Evolutionary conservation across 345 rosid species (phyloP), one percentile per base, ranked within the genome.

Genomic region (Hibiscus mutabilis): DNA sequence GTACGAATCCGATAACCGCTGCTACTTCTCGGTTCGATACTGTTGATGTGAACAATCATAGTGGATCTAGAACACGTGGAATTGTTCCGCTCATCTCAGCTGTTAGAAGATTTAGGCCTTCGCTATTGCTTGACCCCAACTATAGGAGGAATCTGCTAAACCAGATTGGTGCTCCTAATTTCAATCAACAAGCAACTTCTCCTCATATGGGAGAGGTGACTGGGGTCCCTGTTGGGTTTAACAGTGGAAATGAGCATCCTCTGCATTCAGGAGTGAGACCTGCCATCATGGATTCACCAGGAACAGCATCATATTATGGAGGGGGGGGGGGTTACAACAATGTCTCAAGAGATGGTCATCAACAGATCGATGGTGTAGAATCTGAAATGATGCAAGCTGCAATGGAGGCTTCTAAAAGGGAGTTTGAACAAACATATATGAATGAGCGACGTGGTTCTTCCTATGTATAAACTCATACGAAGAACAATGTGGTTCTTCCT

Each of bases 321-420:
- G 71, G 51, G 8, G 80, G 51, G 8, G 80, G 77, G 13, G 46
- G 69, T 83, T 70, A 63, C 69, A 81, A 76, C 56, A 79, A 74
- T 79, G 73, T 77, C 73, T 33, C 69, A 14, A 76, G 82, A 56
- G 81, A 79, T 73, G 68, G 44, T 68, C 75, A 77, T 73, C 51
- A 68, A n/a, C 25, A 76, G 80, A 71, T 49, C 25, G 63, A 78
- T 51, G 83, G 82, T 79, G 52, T 74, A n/a, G 97, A 91, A 75
- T 89, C 88, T 49, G 88, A 89, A 77, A 88, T 91, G 92, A 53
- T 91, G 61, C 87, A 79, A 79, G 79, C 83, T 70, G 98, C 96
- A 40, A 83, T 91, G 64, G 94, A 87, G 83, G 92, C 96, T 82
- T 93, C 98, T 15, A 85, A 77, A 77, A 79, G 66, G 64, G 94